These are phyloP conservation scores for Coemansia sp. DNA, from an alignment of 192 early-diverging fungal species.

Conservation along the genomic window DNA sequence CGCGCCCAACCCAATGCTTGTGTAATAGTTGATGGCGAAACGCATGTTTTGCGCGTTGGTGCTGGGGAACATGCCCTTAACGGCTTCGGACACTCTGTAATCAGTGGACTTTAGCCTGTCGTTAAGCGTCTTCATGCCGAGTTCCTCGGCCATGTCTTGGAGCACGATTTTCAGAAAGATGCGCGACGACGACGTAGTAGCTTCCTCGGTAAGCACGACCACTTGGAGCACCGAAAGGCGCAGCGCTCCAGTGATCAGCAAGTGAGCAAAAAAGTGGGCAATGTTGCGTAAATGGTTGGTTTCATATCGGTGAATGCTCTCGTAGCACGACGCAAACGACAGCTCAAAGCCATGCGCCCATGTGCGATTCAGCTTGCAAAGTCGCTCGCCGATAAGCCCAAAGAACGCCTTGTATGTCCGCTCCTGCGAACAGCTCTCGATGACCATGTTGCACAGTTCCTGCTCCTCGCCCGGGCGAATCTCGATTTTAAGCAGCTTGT, in stretches of 20 bases:
- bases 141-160: constrained; percentile 76
- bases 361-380: constrained; percentile 73
- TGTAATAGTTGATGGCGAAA: constrained; percentile 98
- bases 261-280: constrained; percentile 86
- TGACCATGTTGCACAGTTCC: constrained; percentile 94
- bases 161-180: constrained; percentile 97
- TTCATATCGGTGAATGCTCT: constrained; percentile 90
- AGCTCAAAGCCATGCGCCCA: constrained; percentile 80
- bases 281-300: constrained; percentile 91
- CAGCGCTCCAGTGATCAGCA: constrained; percentile 79
- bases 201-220: constrained; percentile 85
- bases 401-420: constrained; percentile 92
- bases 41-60: constrained; percentile 83
- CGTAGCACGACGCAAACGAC: constrained; percentile 79
- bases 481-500: constrained; percentile 88
- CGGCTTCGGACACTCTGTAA: constrained; percentile 65
- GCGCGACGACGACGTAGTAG: constrained; percentile 93
- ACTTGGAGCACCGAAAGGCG: constrained; percentile 77
- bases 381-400: constrained; percentile 90
- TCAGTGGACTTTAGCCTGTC: constrained; percentile 62
- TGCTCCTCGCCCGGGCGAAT: constrained; percentile 83
- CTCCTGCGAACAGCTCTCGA: constrained; percentile 96
- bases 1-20: constrained; percentile 86
- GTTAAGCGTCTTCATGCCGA: constrained; percentile 79
- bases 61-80: constrained; percentile 86